Conservation (phyloP, 495 filamentous ascomycete genomes). For the Chaetomium tenue region DNA sequence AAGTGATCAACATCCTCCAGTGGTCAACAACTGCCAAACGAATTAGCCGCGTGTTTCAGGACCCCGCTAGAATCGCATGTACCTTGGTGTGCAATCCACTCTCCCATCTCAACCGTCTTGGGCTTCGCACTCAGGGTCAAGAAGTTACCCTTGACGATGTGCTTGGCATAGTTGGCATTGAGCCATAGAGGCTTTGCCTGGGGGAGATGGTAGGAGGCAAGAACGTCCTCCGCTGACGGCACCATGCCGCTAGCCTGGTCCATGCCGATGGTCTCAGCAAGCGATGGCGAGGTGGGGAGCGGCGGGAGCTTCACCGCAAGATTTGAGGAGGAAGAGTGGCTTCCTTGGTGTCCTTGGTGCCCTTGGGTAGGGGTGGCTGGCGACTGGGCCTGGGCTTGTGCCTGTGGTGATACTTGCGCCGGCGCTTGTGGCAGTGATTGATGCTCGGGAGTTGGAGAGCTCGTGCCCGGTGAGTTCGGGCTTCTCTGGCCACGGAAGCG, state of each 20-base stretch:
- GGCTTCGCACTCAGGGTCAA: slow-evolving; percentile 89
- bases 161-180: slow-evolving; percentile 71
- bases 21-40: slow-evolving; percentile 73
- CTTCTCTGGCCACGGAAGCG: slow-evolving; percentile 37
- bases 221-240: slow-evolving; percentile 47
- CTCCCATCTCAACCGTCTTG: slow-evolving; percentile 85
- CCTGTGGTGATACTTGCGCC: slow-evolving; percentile 9
- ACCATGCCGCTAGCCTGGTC: slow-evolving; percentile 35
- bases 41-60: slow-evolving; percentile 9
- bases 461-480: slow-evolving; percentile 32
- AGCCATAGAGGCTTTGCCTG: slow-evolving; percentile 42
- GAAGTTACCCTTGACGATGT: slow-evolving; percentile 94
- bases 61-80: slow-evolving; percentile 31
- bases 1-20: slow-evolving; percentile 76
- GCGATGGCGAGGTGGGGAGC: slow-evolving; percentile 35
- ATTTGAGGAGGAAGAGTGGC: slow-evolving; percentile 26
- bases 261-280: slow-evolving; percentile 40
- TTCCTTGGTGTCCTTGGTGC: slow-evolving; percentile 9
- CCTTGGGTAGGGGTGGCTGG: slow-evolving; percentile 11
- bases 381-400: slow-evolving; percentile 3
- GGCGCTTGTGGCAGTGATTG: neutral
- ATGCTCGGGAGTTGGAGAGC: slow-evolving; percentile 21
- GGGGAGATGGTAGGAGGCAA: slow-evolving; percentile 54
- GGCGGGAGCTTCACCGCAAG: slow-evolving; percentile 35
- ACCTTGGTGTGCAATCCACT: slow-evolving; percentile 96